A percentile compares a stretch with the other conserved stretches of the same genome.
Evolutionary conservation across 768 basidiomycete species (phyloP).

Genomic region (Chlorophyllum brunneum): DNA sequence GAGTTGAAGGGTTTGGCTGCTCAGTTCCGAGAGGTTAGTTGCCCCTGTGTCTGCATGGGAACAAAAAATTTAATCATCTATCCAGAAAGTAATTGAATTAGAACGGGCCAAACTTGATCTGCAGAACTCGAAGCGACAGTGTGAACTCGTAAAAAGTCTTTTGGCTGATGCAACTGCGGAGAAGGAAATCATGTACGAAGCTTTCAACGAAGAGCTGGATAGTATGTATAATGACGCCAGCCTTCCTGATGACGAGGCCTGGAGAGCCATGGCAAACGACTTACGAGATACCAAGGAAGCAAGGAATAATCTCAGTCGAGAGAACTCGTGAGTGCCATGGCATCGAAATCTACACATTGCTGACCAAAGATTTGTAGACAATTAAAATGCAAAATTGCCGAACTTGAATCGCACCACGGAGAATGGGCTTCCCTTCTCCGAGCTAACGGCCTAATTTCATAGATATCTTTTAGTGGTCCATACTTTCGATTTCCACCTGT

Average conservation of each 20-base stretch:
- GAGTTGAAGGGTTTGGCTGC: slow-evolving; percentile 46
- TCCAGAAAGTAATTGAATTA: slow-evolving; percentile 58
- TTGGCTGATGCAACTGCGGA: slow-evolving; percentile 76
- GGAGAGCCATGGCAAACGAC: slow-evolving; percentile 72
- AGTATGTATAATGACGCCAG: slow-evolving; percentile 84
- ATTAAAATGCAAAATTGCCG: slow-evolving; percentile 65
- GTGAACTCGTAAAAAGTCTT: slow-evolving; percentile 75
- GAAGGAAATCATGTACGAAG: slow-evolving; percentile 93
- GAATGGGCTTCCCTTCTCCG: slow-evolving; percentile 73
- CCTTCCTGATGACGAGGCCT: slow-evolving; percentile 81
- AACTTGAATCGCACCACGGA: slow-evolving; percentile 71
- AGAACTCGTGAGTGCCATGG: slow-evolving; percentile 66
- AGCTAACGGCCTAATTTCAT: slow-evolving; percentile 39
- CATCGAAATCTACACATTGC: neutral
- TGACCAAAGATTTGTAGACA: slow-evolving; percentile 37
- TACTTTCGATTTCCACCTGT: neutral
- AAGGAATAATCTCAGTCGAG: slow-evolving; percentile 67
- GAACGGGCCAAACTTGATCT: slow-evolving; percentile 63
- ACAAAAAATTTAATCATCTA: neutral
- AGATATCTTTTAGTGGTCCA: neutral
- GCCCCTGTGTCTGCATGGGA: neutral
- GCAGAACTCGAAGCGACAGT: slow-evolving; percentile 66
- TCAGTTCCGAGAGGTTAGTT: slow-evolving; percentile 56
- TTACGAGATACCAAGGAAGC: slow-evolving; percentile 70
- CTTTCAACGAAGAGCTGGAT: slow-evolving; percentile 93